Base-by-base conservation (phyloP, 208 protist genomes). In the Acanthamoeba royreba region DNA sequence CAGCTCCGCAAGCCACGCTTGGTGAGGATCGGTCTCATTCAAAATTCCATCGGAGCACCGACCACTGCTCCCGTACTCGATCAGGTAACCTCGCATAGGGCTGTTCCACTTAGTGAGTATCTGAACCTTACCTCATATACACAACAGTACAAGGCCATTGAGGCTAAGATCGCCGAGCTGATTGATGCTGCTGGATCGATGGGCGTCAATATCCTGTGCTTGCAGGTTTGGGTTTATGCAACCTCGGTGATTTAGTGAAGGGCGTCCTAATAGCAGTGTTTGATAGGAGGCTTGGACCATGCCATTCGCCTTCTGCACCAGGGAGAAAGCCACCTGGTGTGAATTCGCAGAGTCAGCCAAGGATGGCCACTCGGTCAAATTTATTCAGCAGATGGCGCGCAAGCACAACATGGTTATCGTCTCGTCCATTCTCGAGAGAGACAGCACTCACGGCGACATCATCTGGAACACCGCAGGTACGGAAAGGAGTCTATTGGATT, bases 321-420 rank as follows among this genome's bases (percentile, higher is more conserved):
- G 97, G 45, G 97, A 98, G 79, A 98, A 97, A 90, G 45, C 95
- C 63, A 94, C 95, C 72, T 98, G 97, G 97, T 94, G 95, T 40
- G 96, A 98, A 87, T 97, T 98, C 85, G 97, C 97, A 17, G 96
- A 98, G 93, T 94, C 93, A 9, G 96, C 96, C 7, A 86, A 97
- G 72, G 95, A 77, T 45, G 97, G 97, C 33, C 86, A 47, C 42
- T 95, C 96, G 1, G 96, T 94, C 25, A 52, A 96, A 63, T 96
- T 97, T 58, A 93, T 96, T 22, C 88, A 97, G 63, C 55, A 95
- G 83, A 92, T 98, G 72, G 97, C 97, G 17, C 87, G 77, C 25
- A 97, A 97, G 81, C 92, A 98, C 95, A 96, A 97, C 85, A 98
- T 98, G 96, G 98, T 98, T 0, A 98, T 98, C 90, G 94, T 98